Percentiles rank a stretch among this genome's conserved stretches.
Evolutionary conservation across 371 early-diverging fungal species (phyloP).

Genomic region (Mucor lusitanicus): DNA sequence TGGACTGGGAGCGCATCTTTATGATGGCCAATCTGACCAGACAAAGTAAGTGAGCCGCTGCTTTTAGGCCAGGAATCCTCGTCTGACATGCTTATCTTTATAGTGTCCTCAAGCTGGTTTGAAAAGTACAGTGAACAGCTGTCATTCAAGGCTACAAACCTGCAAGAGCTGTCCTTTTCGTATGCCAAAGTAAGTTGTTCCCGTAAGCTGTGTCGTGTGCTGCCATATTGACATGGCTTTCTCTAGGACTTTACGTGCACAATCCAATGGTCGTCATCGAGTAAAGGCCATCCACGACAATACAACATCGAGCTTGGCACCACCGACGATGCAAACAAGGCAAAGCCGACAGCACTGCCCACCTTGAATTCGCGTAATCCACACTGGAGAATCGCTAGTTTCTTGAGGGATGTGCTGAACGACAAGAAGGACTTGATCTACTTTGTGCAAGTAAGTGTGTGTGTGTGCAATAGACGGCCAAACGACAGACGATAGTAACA

Average conservation of each 20-base stretch:
- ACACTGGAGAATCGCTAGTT: conserved; percentile 42
- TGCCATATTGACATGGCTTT: not conserved
- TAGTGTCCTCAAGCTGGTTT: conserved; percentile 45
- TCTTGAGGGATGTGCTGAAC: conserved; percentile 43
- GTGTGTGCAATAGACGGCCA: not conserved
- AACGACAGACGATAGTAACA: not conserved
- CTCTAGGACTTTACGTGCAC: conserved; percentile 32
- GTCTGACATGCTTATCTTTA: not conserved
- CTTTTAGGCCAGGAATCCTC: not conserved
- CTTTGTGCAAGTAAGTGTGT: conserved; percentile 48
- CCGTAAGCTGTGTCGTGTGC: not conserved
- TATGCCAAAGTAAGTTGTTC: conserved; percentile 38
- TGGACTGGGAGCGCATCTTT: conserved; percentile 50
- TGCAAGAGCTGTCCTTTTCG: conserved; percentile 36
- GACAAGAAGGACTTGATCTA: conserved; percentile 46
- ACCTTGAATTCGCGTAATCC: conserved; percentile 36
- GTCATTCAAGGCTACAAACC: conserved; percentile 35
- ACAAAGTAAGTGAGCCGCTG: conserved; percentile 29
- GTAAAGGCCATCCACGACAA: conserved; percentile 29
- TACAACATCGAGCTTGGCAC: conserved; percentile 33
- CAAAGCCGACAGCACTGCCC: conserved; percentile 11
- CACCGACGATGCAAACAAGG: conserved; percentile 13
- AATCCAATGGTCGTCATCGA: conserved; percentile 41
- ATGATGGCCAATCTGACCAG: conserved; percentile 53
- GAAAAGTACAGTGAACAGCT: conserved; percentile 39